Evolutionary conservation across 805 yeast genomes (phyloP), one percentile per base, ranked within the genome.

Genomic region (Starmerella roubikii): DNA sequence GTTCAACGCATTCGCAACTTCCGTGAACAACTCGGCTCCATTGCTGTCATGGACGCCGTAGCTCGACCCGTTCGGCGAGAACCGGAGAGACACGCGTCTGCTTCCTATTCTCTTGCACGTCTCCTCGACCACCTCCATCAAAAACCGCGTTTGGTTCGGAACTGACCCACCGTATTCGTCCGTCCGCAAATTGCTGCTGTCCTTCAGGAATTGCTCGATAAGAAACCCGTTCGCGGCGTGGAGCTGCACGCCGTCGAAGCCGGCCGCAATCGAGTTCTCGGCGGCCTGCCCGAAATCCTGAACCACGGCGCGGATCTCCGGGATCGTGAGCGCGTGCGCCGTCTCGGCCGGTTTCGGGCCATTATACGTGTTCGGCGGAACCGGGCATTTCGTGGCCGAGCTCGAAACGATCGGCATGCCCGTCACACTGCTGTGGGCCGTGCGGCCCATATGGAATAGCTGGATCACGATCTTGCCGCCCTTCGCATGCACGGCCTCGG

Each of bases 171-270:
- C 82, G 48, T 74, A 76, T 46, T 68, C 61, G 51, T 76, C 83
- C 1, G 71, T 69, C 52, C 82, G 63, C 39, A 59, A 49, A 53
- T 77, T 74, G 23, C 68, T 53, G n/a, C 53, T 48, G 1, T 59
- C 56, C 26, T 69, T 61, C 27, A 69, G 49, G 49, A 77, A 74
- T 42, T 65, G 62, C 48, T 65, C 63, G 32, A 69, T 45, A 29
- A 76, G 56, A 48, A 70, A 74, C 1, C 81, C 81, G 52, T 76
- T 72, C 21, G 83, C 84, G 24, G 61, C 66, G 54, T 77, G 81
- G 45, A 77, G 60, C 51, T 75, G 82, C 32, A 78, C 69, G 48
- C 77, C 76, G 54, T 78, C 84, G 36, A 70, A 68, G 0, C 76
- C 73, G 10, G 74, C 66, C 3, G 58, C 64, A 24, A 67, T 57